Base-by-base conservation (phyloP, 164 flowering plant genomes). In the Litsea cubeba region DNA sequence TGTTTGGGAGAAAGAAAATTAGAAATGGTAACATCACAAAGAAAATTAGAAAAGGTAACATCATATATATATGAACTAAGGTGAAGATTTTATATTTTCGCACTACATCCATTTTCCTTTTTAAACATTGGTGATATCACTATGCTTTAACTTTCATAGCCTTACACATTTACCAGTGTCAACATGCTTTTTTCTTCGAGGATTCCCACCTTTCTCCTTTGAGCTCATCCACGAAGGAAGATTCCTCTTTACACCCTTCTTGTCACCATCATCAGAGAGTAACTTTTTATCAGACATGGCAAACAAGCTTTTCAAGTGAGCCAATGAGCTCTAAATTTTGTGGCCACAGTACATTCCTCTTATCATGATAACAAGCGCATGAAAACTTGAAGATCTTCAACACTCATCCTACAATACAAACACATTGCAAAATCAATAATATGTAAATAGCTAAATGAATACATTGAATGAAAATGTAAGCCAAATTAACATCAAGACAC, bases 141-240 rank as follows among this genome's bases (percentile, higher is more conserved):
- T 26, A 65, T 12, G 28, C 46, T 26, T 11, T 30, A 11, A 2
- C 12, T 17, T 40, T 40, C 23, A 4, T 30, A 46, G 15, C 71
- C 35, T n/a, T 68, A 15, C 18, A 30, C n/a, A 30, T 30, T 46
- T 65, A 50, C 46, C 76, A 71, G 54, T 69, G 54, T 80, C 81
- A 69, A 54, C 70, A 54, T 77, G 63, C 65, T 84, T 77, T 69
- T 85, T 84, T 65, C 79, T 82, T 32, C 10, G 28, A 28, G 79
- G 72, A 25, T 69, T 74, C 30, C 62, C 67, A 57, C 65, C 80
- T 5, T 78, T 71, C 8, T 76, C 85, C 71, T 79, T 83, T 46
- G 88, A 79, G 77, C 87, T 82, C 93, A 89, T 91, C 96, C 93
- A 93, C 5, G 93, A 82, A 15, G 98, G 96, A 75, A 89, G 88